Conservation (phyloP, 2,329 filamentous ascomycete species). For the Periconia digitata region DNA sequence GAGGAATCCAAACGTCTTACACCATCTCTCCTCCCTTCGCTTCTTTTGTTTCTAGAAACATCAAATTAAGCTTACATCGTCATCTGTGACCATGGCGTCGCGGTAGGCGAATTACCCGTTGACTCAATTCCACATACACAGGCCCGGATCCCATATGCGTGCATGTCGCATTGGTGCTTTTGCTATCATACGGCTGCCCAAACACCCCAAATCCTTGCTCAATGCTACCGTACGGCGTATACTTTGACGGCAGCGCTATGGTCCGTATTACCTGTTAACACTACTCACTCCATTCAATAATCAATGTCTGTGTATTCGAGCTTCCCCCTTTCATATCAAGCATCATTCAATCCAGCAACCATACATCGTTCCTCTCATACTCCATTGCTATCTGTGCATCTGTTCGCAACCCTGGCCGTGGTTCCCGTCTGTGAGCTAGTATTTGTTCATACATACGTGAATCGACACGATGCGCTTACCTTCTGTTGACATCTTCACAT, state of each 20-base stretch:
- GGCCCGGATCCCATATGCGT: too few species aligned
- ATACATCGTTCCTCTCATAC: too few species aligned
- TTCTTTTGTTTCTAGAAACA: neutral
- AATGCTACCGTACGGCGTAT: too few species aligned
- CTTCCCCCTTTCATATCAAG: too few species aligned
- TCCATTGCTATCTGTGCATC: too few species aligned
- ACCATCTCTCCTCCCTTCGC: neutral
- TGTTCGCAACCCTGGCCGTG: too few species aligned
- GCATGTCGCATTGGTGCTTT: too few species aligned
- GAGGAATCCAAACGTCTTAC: conserved; percentile 18
- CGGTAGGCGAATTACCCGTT: neutral
- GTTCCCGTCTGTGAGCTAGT: too few species aligned
- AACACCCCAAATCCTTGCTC: neutral
- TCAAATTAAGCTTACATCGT: neutral
- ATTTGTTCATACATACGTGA: neutral
- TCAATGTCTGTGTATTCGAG: too few species aligned
- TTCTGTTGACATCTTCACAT: neutral
- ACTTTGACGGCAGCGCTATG: neutral
- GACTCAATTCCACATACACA: neutral
- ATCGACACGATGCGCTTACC: neutral
- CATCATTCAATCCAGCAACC: too few species aligned
- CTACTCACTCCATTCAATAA: neutral
- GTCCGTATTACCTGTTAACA: neutral
- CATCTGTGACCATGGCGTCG: neutral
- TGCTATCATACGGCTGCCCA: neutral